Percentiles rank a stretch among this genome's conserved stretches.
These are phyloP conservation scores for Lasiodiplodia theobromae DNA, from an alignment of 2,329 filamentous ascomycete genomes.

Conservation along the genomic window DNA sequence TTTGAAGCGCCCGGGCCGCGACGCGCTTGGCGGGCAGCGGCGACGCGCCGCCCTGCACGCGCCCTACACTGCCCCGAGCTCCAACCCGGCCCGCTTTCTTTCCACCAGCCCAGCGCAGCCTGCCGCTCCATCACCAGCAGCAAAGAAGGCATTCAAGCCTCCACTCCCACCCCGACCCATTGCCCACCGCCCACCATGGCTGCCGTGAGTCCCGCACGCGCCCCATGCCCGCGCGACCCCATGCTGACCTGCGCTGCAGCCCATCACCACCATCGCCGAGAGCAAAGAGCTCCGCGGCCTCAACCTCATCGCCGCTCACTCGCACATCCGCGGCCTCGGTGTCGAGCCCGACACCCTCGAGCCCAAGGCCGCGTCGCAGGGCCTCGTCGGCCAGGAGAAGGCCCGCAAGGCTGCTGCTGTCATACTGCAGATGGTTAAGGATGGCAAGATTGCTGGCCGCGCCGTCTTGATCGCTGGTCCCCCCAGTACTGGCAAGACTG, in stretches of 20 bases:
- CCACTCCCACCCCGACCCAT: neutral
- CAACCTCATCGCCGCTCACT: constrained; percentile 97
- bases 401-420: constrained; percentile 95
- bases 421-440: constrained; percentile 98
- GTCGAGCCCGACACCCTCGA: constrained; percentile 92
- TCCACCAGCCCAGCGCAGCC: neutral
- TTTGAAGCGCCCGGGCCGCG: neutral
- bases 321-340: constrained; percentile 93
- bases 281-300: constrained; percentile 94
- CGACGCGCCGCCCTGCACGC: constrained; percentile 14
- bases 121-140: constrained; percentile 3
- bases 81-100: neutral
- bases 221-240: neutral
- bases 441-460: constrained; percentile 96
- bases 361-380: constrained; percentile 84
- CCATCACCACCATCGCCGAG: constrained; percentile 87
- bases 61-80: neutral
- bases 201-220: constrained; percentile 10
- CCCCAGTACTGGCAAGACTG: constrained; percentile 96
- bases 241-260: constrained; percentile 45
- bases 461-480: constrained; percentile 95
- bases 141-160: constrained; percentile 8
- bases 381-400: constrained; percentile 94
- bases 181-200: constrained; percentile 23
- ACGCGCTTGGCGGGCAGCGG: constrained; percentile 9